Conservation (phyloP, 1,284 basidiomycete genomes). For the Polyporus tsugae region DNA sequence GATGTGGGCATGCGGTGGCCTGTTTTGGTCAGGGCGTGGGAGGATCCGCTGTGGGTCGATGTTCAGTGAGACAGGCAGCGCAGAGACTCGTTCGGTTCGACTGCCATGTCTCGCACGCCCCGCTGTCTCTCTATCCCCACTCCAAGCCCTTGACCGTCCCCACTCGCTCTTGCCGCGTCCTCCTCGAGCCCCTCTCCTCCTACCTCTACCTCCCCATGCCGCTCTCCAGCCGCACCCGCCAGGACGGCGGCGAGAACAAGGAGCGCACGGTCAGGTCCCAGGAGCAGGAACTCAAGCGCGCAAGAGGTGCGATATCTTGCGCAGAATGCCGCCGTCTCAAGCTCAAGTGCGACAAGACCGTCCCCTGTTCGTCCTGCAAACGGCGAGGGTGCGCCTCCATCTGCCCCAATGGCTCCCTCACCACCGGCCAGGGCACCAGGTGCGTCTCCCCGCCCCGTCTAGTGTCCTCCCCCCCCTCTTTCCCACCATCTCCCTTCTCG, state of each 20-base stretch:
- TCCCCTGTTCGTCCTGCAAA: slow-evolving; percentile 79
- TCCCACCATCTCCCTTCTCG: not conserved
- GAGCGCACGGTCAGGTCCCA: slow-evolving; percentile 54
- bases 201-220: slow-evolving; percentile 21
- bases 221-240: slow-evolving; percentile 31
- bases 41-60: slow-evolving; percentile 8
- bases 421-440: slow-evolving; percentile 76
- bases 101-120: slow-evolving; percentile 23
- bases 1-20: slow-evolving; percentile 8
- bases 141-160: not conserved
- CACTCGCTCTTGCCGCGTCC: slow-evolving; percentile 3
- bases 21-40: slow-evolving; percentile 4
- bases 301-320: slow-evolving; percentile 75
- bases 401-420: slow-evolving; percentile 68
- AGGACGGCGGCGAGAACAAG: slow-evolving; percentile 44
- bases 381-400: slow-evolving; percentile 71
- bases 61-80: not conserved
- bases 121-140: slow-evolving; percentile 6
- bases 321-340: slow-evolving; percentile 74
- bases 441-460: slow-evolving; percentile 42
- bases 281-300: slow-evolving; percentile 67
- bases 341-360: slow-evolving; percentile 58
- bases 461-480: too few species aligned
- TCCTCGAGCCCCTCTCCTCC: slow-evolving; percentile 8
- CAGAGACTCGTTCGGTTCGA: not conserved